phyloP scores from a whole-genome alignment of 116 monocot genomes.

The Iris pallida region DNA sequence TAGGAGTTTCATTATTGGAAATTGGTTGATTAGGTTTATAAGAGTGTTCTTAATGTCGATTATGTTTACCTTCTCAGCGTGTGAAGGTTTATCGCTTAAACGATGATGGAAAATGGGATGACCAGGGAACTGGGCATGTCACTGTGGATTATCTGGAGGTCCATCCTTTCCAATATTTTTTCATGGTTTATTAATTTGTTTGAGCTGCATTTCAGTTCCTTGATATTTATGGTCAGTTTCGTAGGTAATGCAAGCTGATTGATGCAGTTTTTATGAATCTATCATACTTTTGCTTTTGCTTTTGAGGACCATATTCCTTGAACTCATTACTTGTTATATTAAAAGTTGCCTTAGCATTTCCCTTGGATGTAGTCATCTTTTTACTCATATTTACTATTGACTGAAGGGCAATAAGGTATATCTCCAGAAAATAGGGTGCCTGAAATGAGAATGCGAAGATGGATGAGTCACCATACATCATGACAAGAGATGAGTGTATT shows the following conservation, averaged over 20 bases:
- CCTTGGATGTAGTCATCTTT: neutral
- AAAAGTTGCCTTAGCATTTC: neutral
- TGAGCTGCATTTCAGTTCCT: neutral
- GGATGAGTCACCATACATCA: no score
- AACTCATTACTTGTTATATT: no score
- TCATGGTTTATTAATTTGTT: neutral
- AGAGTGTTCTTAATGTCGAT: neutral
- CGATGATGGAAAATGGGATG: conserved; percentile 47
- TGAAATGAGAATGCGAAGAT: no score
- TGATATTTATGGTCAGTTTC: neutral
- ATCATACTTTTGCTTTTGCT: neutral
- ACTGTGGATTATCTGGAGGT: conserved; percentile 51
- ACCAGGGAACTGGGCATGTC: conserved; percentile 53
- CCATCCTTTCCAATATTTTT: neutral
- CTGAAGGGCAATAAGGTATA: no score
- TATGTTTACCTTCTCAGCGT: conserved; percentile 20
- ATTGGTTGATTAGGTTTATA: neutral
- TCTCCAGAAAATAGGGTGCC: no score
- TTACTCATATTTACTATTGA: no score
- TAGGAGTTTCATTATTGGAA: neutral
- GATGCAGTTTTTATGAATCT: neutral
- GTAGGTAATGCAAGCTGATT: neutral
- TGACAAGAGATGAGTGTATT: no score
- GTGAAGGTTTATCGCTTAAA: conserved; percentile 48
- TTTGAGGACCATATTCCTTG: neutral